Conservation (phyloP, 2,329 filamentous ascomycete species). For the Trichophyton equinum region DNA sequence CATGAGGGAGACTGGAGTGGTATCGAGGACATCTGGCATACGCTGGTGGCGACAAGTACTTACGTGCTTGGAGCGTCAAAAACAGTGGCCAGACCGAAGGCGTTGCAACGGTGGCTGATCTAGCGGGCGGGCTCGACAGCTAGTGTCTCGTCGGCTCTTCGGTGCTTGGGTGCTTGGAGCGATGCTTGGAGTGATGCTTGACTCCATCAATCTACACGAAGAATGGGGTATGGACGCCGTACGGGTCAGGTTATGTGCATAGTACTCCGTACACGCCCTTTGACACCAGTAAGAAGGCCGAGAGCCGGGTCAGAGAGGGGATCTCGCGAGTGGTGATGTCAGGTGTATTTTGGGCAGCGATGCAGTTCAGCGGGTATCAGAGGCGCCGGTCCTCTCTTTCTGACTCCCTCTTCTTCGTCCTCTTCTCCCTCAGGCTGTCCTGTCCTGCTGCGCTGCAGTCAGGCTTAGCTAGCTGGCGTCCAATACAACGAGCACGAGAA, state of each 20-base stretch:
- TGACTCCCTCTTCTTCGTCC: too few relatives aligned
- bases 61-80: not conserved
- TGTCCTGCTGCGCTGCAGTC: too few relatives aligned
- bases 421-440: too few relatives aligned
- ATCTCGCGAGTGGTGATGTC: not conserved
- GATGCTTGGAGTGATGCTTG: too few relatives aligned
- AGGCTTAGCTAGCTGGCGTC: too few relatives aligned
- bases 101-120: not conserved
- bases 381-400: too few relatives aligned
- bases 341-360: too few relatives aligned
- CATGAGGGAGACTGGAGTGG: not conserved
- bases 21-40: not conserved
- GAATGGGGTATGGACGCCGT: too few relatives aligned
- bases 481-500: too few relatives aligned
- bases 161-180: not conserved
- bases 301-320: not conserved
- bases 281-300: not conserved
- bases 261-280: not conserved
- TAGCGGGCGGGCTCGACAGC: not conserved
- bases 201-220: too few relatives aligned
- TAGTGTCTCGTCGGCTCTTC: not conserved
- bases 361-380: too few relatives aligned
- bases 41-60: not conserved
- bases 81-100: not conserved
- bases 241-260: not conserved